These are phyloP conservation scores for Candolleomyces efflorescens DNA, from an alignment of 768 basidiomycete genomes.

Conservation along the genomic window DNA sequence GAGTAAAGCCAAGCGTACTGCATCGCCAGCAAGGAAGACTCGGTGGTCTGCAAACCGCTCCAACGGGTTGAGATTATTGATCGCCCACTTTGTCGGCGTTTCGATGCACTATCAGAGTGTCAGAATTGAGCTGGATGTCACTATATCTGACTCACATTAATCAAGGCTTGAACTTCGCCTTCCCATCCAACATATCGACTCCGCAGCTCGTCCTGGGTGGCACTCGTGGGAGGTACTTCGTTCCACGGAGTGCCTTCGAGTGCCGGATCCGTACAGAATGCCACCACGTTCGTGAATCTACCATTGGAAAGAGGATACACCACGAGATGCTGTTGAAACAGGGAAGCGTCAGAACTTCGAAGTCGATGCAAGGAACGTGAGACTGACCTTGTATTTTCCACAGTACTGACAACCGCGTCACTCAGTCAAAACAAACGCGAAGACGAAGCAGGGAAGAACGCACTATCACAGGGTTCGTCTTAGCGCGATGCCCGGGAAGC, in stretches of 20 bases:
- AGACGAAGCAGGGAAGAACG: not conserved
- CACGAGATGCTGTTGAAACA: constrained; percentile 39
- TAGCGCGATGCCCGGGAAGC: constrained; percentile 26
- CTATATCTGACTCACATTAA: constrained; percentile 29
- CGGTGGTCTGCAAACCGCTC: constrained; percentile 32
- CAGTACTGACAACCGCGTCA: constrained; percentile 18
- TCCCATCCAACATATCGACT: constrained; percentile 40
- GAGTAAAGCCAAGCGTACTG: constrained; percentile 23
- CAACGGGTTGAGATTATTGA: constrained; percentile 37
- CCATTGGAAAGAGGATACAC: constrained; percentile 49
- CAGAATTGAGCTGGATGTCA: not conserved
- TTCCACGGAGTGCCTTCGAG: constrained; percentile 31
- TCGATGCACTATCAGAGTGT: constrained; percentile 25
- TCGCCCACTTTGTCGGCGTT: constrained; percentile 37
- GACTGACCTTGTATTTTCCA: constrained; percentile 26
- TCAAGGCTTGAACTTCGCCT: constrained; percentile 37
- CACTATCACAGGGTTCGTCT: constrained; percentile 22
- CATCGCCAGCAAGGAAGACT: constrained; percentile 47
- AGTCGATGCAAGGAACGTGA: not conserved
- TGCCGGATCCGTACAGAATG: constrained; percentile 23
- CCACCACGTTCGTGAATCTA: constrained; percentile 45
- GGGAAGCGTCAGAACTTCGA: not conserved
- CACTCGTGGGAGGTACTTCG: constrained; percentile 14
- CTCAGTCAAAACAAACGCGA: not conserved
- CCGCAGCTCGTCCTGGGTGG: constrained; percentile 32